phyloP scores from a whole-genome alignment of 2,329 filamentous ascomycete genomes.

The Aspergillus latus region DNA sequence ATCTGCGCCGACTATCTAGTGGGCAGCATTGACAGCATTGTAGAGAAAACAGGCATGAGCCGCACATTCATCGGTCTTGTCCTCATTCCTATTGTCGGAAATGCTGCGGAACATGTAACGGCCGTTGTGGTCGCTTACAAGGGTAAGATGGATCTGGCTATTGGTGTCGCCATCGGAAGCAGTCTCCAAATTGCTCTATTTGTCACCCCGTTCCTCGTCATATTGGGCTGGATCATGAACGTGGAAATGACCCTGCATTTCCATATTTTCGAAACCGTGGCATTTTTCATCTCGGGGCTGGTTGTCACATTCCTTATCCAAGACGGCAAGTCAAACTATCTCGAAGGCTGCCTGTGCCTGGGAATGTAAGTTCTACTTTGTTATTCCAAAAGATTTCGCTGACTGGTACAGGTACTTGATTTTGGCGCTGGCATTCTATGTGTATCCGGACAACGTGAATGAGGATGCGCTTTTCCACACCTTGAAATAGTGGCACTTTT shows the following conservation, averaged over 20 bases:
- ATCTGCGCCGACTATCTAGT: slow-evolving; percentile 77
- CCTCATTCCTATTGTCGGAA: slow-evolving; percentile 78
- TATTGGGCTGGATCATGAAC: slow-evolving; percentile 75
- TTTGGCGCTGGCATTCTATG: slow-evolving; percentile 50
- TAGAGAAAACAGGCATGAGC: slow-evolving; percentile 68
- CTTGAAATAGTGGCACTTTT: neutral
- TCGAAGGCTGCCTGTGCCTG: slow-evolving; percentile 73
- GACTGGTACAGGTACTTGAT: slow-evolving; percentile 40
- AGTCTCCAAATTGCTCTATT: slow-evolving; percentile 81
- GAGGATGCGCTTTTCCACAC: slow-evolving; percentile 18
- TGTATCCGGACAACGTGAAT: slow-evolving; percentile 46
- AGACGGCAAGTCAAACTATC: slow-evolving; percentile 80
- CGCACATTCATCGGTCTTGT: slow-evolving; percentile 81
- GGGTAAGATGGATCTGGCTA: slow-evolving; percentile 67
- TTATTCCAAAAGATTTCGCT: slow-evolving; percentile 7
- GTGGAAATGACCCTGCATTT: slow-evolving; percentile 76
- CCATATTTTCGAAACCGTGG: slow-evolving; percentile 75
- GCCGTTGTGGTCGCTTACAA: slow-evolving; percentile 76
- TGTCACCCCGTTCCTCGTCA: slow-evolving; percentile 76
- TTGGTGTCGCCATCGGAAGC: slow-evolving; percentile 78
- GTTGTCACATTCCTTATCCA: slow-evolving; percentile 73
- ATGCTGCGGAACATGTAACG: slow-evolving; percentile 79
- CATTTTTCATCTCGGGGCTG: slow-evolving; percentile 72
- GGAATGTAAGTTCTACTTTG: slow-evolving; percentile 48
- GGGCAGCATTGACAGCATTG: slow-evolving; percentile 71